Percentiles rank a stretch among this genome's conserved stretches.
Evolutionary conservation across 2,329 filamentous ascomycete genomes (phyloP).

Genomic region (Aspergillus latus): DNA sequence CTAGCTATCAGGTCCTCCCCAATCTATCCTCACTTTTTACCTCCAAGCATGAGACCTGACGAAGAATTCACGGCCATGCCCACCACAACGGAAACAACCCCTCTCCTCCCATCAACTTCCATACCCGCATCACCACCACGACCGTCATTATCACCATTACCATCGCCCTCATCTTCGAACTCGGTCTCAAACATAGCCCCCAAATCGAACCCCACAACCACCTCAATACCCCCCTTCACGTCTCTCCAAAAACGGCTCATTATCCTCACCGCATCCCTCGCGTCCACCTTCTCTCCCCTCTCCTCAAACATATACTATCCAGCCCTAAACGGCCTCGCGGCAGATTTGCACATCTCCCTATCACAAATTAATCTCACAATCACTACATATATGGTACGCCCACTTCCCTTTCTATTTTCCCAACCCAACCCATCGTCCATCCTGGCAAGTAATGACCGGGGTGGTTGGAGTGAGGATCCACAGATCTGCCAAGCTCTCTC

Average conservation of each 20-base stretch:
- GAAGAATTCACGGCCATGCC: not conserved
- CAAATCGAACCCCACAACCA: slow-evolving; percentile 24
- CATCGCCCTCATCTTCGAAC: not conserved
- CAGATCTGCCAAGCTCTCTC: slow-evolving; percentile 53
- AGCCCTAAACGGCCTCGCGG: slow-evolving; percentile 34
- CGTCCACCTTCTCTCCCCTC: slow-evolving; percentile 45
- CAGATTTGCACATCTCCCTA: slow-evolving; percentile 29
- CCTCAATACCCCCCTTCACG: slow-evolving; percentile 26
- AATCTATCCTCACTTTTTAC: not conserved
- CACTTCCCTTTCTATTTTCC: not conserved
- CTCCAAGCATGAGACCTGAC: not conserved
- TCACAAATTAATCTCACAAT: slow-evolving; percentile 30
- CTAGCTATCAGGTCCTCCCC: too few species aligned
- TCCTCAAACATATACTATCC: slow-evolving; percentile 49
- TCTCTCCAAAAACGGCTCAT: slow-evolving; percentile 36
- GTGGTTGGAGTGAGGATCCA: not conserved
- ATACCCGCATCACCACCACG: not conserved
- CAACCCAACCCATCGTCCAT: not conserved
- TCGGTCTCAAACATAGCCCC: not conserved
- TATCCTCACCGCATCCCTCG: slow-evolving; percentile 39
- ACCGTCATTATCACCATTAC: not conserved
- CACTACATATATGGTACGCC: slow-evolving; percentile 35
- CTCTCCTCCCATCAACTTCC: slow-evolving; percentile 15
- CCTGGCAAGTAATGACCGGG: not conserved
- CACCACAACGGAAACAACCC: slow-evolving; percentile 18